Base-by-base conservation (phyloP, 345 rosid genomes). In the Streptanthus diversifolius region DNA sequence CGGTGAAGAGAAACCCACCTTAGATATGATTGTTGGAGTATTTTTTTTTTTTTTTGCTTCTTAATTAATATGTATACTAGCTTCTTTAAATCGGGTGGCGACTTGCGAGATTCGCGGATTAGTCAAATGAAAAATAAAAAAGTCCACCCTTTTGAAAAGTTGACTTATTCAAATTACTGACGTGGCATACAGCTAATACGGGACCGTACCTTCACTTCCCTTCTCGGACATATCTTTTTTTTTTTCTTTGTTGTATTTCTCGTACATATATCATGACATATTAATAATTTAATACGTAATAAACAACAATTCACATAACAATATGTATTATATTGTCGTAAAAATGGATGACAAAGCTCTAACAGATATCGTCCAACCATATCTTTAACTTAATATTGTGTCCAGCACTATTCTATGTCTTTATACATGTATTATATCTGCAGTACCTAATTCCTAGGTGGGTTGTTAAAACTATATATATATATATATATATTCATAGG, bases 91-190 rank as follows among this genome's bases (percentile, higher is more conserved):
- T 43, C 64, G n/a, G 77, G 64, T 53, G 53, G 75, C 30, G 69
- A 62, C 6, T 18, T 51, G 63, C 76, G 64, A 72, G 55, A 63
- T 72, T 72, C 47, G 70, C 47, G 63, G 70, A 51, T 49, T 18
- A 62, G 8, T 12, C 41, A 48, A 60, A 66, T 30, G 45, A 48
- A 17, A 36, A 12, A n/a, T n/a, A 22, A 22, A 49, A 24, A 71
- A 64, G 77, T 73, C 77, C 1, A 54, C 71, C 63, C 29, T 72
- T 32, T 7, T n/a, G 48, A 21, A 30, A 21, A 53, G 56, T 54
- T 72, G 77, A 73, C 64, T 63, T n/a, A 17, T 64, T 63, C 71
- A 33, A 33, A n/a, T 54, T 44, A n/a, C 32, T 37, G 77, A 73
- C 77, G 22, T 73, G 77, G 56, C 47, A 8, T 55, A 63, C 77